Conservation (phyloP, 257 asterid genomes). For the Nicotiana sylvestris region DNA sequence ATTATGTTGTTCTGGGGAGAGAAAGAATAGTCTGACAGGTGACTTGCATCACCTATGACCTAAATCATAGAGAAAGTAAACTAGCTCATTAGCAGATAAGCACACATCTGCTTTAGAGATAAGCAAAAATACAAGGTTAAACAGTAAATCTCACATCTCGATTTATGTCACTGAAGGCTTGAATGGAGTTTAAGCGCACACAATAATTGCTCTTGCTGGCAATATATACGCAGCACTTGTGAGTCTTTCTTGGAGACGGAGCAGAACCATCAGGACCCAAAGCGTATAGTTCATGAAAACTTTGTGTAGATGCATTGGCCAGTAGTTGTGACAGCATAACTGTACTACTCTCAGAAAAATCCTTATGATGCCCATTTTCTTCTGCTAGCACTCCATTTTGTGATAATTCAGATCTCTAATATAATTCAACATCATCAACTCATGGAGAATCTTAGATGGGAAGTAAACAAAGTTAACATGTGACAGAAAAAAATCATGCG, state of each 20-base stretch:
- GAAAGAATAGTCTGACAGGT: conserved; percentile 72
- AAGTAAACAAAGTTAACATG: conserved; percentile 10
- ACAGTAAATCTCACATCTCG: conserved; percentile 63
- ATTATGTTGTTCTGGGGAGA: conserved; percentile 85
- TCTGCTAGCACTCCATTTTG: conserved; percentile 64
- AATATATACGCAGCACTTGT: conserved; percentile 87
- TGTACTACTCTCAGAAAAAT: conserved; percentile 52
- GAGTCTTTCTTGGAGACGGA: conserved; percentile 48
- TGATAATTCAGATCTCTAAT: conserved; percentile 72
- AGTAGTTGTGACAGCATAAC: conserved; percentile 73
- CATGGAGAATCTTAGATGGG: not conserved
- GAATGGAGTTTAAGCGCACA: conserved; percentile 76
- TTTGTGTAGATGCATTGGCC: conserved; percentile 81
- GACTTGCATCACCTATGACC: conserved; percentile 93
- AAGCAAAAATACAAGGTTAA: not conserved
- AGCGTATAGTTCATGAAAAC: conserved; percentile 73
- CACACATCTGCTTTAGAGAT: not conserved
- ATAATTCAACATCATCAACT: conserved; percentile 18
- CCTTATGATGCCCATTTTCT: conserved; percentile 66
- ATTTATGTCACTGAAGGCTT: conserved; percentile 84
- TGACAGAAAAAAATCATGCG: not conserved
- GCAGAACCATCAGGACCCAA: conserved; percentile 56
- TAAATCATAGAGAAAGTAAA: conserved; percentile 26
- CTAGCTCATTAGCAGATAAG: not conserved
- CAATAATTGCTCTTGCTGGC: conserved; percentile 91